phyloP scores from a whole-genome alignment of 192 early-diverging fungal species.

The Entomortierella parvispora region DNA sequence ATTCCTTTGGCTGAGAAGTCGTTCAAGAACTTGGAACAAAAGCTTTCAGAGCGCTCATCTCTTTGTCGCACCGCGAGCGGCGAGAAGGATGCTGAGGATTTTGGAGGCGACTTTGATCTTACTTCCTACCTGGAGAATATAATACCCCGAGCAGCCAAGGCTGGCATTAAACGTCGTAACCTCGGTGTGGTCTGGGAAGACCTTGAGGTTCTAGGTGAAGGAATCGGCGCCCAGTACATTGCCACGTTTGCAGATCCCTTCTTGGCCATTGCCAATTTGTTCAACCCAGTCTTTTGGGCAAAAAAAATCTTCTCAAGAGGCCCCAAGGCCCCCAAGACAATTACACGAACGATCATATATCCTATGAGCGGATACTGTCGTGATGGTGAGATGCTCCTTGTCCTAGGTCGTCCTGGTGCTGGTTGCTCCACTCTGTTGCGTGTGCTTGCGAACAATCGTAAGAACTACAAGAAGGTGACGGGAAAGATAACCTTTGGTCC shows the following conservation, averaged over 20 bases:
- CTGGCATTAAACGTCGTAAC: constrained; percentile 57
- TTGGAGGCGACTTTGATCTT: constrained; percentile 53
- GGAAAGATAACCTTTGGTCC: constrained; percentile 76
- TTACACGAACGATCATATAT: constrained; percentile 63
- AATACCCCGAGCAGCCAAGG: constrained; percentile 44
- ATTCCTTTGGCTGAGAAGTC: constrained; percentile 35
- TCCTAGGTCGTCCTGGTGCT: constrained; percentile 77
- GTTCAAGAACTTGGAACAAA: constrained; percentile 48
- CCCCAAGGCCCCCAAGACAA: constrained; percentile 9
- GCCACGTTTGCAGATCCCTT: constrained; percentile 43
- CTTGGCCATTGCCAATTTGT: constrained; percentile 40
- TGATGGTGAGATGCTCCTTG: constrained; percentile 80
- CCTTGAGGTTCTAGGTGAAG: constrained; percentile 48
- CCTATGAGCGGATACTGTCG: constrained; percentile 72
- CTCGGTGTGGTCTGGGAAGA: constrained; percentile 59
- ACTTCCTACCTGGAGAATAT: constrained; percentile 56
- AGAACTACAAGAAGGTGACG: constrained; percentile 57
- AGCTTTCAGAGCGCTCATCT: constrained; percentile 33
- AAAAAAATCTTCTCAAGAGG: constrained; percentile 41
- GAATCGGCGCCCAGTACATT: constrained; percentile 52
- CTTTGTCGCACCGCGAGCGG: constrained; percentile 34
- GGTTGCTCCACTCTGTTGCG: constrained; percentile 74
- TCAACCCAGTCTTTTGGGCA: constrained; percentile 53
- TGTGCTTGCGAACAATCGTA: constrained; percentile 66
- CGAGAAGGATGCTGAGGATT: constrained; percentile 28